Evolutionary conservation across 1,139 yeast genomes (phyloP), one percentile per base, ranked within the genome.

Genomic region (Geotrichum klebahnii): DNA sequence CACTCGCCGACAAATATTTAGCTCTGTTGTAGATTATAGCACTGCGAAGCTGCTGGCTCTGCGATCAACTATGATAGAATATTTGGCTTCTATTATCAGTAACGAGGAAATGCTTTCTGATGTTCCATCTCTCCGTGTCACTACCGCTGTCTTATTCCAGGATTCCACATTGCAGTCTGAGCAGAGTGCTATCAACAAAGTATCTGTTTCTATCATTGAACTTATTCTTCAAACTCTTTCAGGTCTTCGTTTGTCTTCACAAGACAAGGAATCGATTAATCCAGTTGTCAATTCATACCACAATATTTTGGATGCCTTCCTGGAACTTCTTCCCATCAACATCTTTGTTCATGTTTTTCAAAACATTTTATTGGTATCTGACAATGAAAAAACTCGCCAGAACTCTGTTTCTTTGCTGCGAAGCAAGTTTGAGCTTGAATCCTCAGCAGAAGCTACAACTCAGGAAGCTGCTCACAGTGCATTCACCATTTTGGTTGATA

Each of bases 241-340:
- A 19, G 45, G 38, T n/a, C 29, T 46, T 3, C 46, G 46, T 16
- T n/a, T 17, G 37, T 35, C 38, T 10, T 33, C 23, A 16, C 36
- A 24, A 6, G 49, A 45, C 26, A 39, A 46, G 16, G 39, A 22
- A 6, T 10, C 31, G n/a, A 22, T 48, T 32, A 32, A 39, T 17
- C 26, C 44, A 12, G 48, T 46, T 29, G 31, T 43, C 14, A 48
- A 32, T 32, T 33, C 52, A n/a, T 52, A 48, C 34, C 75, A 74
- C 59, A 74, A 71, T 24, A 68, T 86, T 47, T 72, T 90, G 57
- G 78, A 81, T 40, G 78, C 77, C 57, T 70, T 83, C 56, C 70
- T 90, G 57, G 80, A 80, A 53, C 72, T 88, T 55, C 72, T 90
- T 51, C 97, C 97, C 26, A 77, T 89, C 58, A 76, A 75, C 52